Conservation (phyloP, 441 rosid genomes). For the Jatropha multifida region DNA sequence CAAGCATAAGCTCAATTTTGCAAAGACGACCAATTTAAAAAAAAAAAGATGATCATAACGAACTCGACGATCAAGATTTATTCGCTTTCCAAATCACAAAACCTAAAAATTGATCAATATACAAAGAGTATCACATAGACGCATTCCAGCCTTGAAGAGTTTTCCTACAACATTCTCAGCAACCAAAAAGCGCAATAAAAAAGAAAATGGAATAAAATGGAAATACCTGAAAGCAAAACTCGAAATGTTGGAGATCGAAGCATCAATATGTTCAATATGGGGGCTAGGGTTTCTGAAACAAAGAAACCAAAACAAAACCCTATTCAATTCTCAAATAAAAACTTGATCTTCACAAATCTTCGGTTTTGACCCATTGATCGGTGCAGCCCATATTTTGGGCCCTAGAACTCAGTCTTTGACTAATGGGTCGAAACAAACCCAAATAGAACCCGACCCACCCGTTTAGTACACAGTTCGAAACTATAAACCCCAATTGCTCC, state of each 20-base stretch:
- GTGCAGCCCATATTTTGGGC: not conserved
- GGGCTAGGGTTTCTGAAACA: slow-evolving; percentile 2
- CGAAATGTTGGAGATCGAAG: not conserved
- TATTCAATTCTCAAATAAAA: not conserved
- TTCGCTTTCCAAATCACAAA: not conserved
- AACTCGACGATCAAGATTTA: not conserved
- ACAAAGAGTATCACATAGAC: not conserved
- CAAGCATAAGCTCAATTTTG: not conserved
- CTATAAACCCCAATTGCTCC: not conserved
- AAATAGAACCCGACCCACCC: too few relatives aligned
- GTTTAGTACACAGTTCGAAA: not conserved
- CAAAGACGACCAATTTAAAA: too few relatives aligned
- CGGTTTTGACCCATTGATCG: not conserved
- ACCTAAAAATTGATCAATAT: not conserved
- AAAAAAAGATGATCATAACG: not conserved
- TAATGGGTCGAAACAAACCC: not conserved
- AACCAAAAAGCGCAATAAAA: not conserved
- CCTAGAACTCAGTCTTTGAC: not conserved
- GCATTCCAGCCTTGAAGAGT: not conserved
- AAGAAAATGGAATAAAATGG: not conserved
- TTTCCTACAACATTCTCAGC: not conserved
- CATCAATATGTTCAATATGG: too few relatives aligned
- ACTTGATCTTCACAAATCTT: not conserved
- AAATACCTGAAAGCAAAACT: not conserved
- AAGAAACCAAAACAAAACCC: not conserved